These are phyloP conservation scores for Zygosaccharomyces lentus DNA, from an alignment of 805 yeast genomes.

Conservation along the genomic window DNA sequence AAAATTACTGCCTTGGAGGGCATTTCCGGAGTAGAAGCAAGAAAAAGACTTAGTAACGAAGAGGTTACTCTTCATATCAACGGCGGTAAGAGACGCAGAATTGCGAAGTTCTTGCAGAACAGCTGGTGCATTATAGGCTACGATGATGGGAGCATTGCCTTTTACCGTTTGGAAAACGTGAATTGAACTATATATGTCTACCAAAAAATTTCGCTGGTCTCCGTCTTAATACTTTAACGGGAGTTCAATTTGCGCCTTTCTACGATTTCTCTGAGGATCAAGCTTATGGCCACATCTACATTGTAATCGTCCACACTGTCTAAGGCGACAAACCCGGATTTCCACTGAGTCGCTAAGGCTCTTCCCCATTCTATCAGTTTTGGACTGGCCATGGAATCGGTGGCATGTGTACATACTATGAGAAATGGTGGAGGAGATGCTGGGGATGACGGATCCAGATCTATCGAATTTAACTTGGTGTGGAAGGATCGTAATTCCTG, in stretches of 20 bases:
- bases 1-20: conserved; percentile 8
- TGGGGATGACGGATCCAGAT: conserved; percentile 37
- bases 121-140: conserved; percentile 34
- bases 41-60: background rate
- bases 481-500: conserved; percentile 32
- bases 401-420: conserved; percentile 59
- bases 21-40: background rate
- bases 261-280: conserved; percentile 56
- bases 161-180: conserved; percentile 10
- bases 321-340: conserved; percentile 59
- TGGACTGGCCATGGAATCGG: conserved; percentile 58
- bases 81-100: conserved; percentile 20
- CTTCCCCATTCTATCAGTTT: conserved; percentile 53
- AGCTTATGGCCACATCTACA: conserved; percentile 53
- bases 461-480: conserved; percentile 31
- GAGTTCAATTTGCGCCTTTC: conserved; percentile 39
- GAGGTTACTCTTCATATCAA: background rate
- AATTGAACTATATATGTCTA: background rate
- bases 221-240: background rate
- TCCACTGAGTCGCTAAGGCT: conserved; percentile 56
- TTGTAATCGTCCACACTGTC: conserved; percentile 49
- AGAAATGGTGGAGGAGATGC: conserved; percentile 60
- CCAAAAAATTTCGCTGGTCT: background rate
- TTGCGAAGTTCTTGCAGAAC: conserved; percentile 10
- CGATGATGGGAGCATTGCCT: conserved; percentile 30